These are phyloP conservation scores for Fraxinus paxiana DNA, from an alignment of 305 asterid species.

Conservation along the genomic window DNA sequence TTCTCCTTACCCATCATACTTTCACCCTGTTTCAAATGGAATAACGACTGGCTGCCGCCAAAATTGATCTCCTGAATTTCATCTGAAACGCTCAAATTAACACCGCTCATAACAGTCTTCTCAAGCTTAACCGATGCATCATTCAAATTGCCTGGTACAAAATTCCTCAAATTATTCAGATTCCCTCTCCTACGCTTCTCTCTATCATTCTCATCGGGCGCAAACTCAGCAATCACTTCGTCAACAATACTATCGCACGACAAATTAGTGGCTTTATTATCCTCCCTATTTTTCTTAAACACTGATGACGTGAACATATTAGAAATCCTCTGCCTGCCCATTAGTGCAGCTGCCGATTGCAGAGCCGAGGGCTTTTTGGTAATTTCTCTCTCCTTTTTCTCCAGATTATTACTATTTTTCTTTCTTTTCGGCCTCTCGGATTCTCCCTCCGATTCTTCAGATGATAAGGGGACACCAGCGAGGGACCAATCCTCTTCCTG, in stretches of 20 bases:
- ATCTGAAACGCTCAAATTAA: conserved; percentile 28
- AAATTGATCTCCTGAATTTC: conserved; percentile 30
- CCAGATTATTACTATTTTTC: conserved; percentile 39
- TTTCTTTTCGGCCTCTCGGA: conserved; percentile 53
- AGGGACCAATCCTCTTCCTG: conserved; percentile 93
- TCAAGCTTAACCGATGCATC: conserved; percentile 37
- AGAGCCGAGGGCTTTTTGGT: conserved; percentile 61
- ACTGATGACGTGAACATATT: conserved; percentile 75
- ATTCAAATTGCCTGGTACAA: conserved; percentile 23
- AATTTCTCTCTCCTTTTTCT: conserved; percentile 52
- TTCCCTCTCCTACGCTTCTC: conserved; percentile 63
- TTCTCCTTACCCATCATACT: conserved; percentile 20
- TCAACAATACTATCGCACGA: conserved; percentile 81
- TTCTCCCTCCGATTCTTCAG: conserved; percentile 76
- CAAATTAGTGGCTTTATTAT: conserved; percentile 36
- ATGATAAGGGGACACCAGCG: conserved; percentile 52
- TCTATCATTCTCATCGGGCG: conserved; percentile 80
- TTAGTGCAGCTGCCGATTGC: conserved; percentile 75
- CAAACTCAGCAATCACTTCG: conserved; percentile 87
- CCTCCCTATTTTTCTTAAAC: conserved; percentile 58
- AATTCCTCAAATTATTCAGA: conserved; percentile 27
- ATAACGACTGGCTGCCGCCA: conserved; percentile 24
- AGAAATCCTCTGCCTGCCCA: conserved; percentile 86
- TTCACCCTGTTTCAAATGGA: conserved; percentile 20
- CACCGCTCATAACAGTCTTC: conserved; percentile 33